Evolutionary conservation across 2,329 filamentous ascomycete species (phyloP).

Genomic region (Proliferodiscus dingleyae): DNA sequence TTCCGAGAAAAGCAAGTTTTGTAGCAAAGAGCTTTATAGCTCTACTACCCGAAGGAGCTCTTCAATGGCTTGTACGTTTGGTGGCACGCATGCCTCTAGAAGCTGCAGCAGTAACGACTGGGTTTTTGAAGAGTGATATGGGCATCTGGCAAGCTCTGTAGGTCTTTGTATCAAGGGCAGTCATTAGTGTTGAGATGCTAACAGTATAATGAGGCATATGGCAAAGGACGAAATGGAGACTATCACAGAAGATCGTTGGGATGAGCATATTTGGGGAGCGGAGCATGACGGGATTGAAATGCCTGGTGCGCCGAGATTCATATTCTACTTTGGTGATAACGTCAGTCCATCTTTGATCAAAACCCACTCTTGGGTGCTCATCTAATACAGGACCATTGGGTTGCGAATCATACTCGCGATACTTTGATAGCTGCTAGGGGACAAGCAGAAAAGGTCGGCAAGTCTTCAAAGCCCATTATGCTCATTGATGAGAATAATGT

Average conservation of each 20-base stretch:
- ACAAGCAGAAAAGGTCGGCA: conserved; percentile 26
- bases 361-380: conserved; percentile 1
- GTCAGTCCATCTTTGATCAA: conserved; percentile 12
- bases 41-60: conserved; percentile 35
- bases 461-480: conserved; percentile 39
- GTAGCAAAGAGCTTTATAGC: conserved; percentile 34
- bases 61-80: conserved; percentile 40
- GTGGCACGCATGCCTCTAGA: conserved; percentile 45
- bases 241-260: conserved; percentile 56
- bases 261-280: conserved; percentile 53
- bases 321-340: conserved; percentile 54
- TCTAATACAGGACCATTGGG: conserved; percentile 50
- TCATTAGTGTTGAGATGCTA: neutral
- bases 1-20: conserved; percentile 20
- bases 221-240: conserved; percentile 55
- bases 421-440: conserved; percentile 46
- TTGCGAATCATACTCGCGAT: conserved; percentile 51
- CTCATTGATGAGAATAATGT: conserved; percentile 51
- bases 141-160: conserved; percentile 54
- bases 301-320: conserved; percentile 43
- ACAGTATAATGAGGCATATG: conserved; percentile 36
- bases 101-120: conserved; percentile 45
- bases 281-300: conserved; percentile 28
- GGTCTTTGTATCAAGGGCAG: conserved; percentile 7
- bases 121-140: conserved; percentile 51